These are phyloP conservation scores for Botrytis sinoallii DNA, from an alignment of 2,329 filamentous ascomycete species.

Conservation along the genomic window DNA sequence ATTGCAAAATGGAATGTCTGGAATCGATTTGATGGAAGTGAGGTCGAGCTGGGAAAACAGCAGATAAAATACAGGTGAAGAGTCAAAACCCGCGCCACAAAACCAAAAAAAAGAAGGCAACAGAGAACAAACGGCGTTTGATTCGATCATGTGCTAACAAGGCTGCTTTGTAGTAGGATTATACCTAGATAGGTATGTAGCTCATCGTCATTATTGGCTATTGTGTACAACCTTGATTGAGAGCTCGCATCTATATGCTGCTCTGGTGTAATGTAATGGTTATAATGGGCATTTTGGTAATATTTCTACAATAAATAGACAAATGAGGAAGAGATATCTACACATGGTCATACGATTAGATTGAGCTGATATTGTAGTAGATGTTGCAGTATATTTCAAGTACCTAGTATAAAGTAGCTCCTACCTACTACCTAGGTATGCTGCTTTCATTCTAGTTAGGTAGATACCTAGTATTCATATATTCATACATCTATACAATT, in stretches of 20 bases:
- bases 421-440: background rate
- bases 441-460: background rate
- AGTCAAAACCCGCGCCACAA: background rate
- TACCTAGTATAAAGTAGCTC: background rate
- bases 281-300: background rate
- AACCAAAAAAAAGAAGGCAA: background rate
- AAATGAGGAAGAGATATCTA: too few relatives aligned
- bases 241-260: background rate
- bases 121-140: background rate
- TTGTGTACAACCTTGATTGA: background rate
- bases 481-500: background rate
- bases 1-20: background rate
- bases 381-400: background rate
- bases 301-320: too few relatives aligned
- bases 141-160: conserved; percentile 11
- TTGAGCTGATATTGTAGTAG: background rate
- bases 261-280: background rate
- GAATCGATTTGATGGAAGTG: background rate
- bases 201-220: background rate
- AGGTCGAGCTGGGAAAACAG: background rate
- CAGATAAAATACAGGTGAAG: background rate
- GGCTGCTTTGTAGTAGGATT: background rate
- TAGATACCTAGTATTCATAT: background rate
- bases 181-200: background rate
- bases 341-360: background rate